Base-by-base conservation (phyloP, 2,329 filamentous ascomycete genomes). In the Curvularia sp. region DNA sequence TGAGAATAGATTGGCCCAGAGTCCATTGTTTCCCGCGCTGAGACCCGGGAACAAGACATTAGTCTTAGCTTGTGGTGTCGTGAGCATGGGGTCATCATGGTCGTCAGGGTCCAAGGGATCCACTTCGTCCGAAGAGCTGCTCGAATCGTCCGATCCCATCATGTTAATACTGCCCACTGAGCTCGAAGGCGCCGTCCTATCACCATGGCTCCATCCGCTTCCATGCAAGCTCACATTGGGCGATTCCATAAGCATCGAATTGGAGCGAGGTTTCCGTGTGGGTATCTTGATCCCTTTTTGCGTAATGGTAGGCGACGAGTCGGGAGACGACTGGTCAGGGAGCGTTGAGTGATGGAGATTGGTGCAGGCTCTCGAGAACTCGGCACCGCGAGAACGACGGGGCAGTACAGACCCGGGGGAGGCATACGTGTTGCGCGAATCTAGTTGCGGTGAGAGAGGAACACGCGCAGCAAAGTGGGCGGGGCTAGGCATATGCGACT, bases 321-420 rank as follows among this genome's bases (percentile, higher is more conserved):
- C 93, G 3, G 93, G 93, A 5, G 91, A 95, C 0, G 91, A 90
- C 75, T 89, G 87, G 67, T 97, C 92, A 55, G 94, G 93, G 8
- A 98, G 85, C 0, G 91, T 98, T 15, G 94, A 97, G 77, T 98
- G 95, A 78, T 98, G 95, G 22, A 99, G 83, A 74, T 93, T 96
- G 10, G 94, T 97, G 62, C 92, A 95, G 10, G 93, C 93, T 66
- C 94, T 86, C 41, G 94, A 94, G 77, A 97, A 98, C 79, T 98
- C 94, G 60, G 97, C 83, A 43, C 94, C 94, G 55, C 94, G 87
- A 30, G 93, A 97, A 61, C 93, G 89, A 64, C 94, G 88, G 18
- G 94, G 94, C 7, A 98, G 84, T 47, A 96, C 90, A 53, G 93
- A 96, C 26, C 91, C 89, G 2, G 93, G 93, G 1, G 92, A 94